Evolutionary conservation across 371 early-diverging fungal genomes (phyloP).

Genomic region (Choanephora cucurbitarum): DNA sequence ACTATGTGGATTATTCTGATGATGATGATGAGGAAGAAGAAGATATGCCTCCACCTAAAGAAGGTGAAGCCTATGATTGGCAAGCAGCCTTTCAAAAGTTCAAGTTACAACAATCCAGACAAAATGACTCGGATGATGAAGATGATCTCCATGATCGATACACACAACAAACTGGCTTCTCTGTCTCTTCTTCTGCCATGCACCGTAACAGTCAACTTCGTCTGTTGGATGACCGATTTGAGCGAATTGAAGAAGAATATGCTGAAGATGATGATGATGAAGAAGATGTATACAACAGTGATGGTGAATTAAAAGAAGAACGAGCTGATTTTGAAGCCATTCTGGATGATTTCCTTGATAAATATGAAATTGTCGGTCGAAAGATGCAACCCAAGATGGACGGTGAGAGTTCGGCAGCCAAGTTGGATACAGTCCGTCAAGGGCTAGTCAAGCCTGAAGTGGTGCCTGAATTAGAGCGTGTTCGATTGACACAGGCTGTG

Average conservation of each 20-base stretch:
- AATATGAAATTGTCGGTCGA: slow-evolving; percentile 79
- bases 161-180: slow-evolving; percentile 61
- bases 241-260: slow-evolving; percentile 79
- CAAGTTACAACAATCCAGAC: slow-evolving; percentile 45
- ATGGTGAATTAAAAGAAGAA: slow-evolving; percentile 37
- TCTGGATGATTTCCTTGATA: slow-evolving; percentile 88
- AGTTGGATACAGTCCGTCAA: slow-evolving; percentile 72
- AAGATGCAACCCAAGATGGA: slow-evolving; percentile 69
- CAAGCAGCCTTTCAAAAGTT: slow-evolving; percentile 72
- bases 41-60: slow-evolving; percentile 43
- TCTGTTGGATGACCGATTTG: slow-evolving; percentile 92
- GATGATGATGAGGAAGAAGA: slow-evolving; percentile 47
- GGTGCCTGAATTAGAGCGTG: slow-evolving; percentile 16
- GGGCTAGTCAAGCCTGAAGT: slow-evolving; percentile 39
- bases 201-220: slow-evolving; percentile 87
- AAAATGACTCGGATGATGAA: slow-evolving; percentile 31
- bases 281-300: slow-evolving; percentile 49
- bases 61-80: slow-evolving; percentile 58
- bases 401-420: slow-evolving; percentile 61
- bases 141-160: slow-evolving; percentile 47
- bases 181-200: slow-evolving; percentile 92
- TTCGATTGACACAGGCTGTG: slow-evolving; percentile 26
- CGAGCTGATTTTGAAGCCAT: slow-evolving; percentile 72
- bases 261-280: slow-evolving; percentile 70
- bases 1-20: slow-evolving; percentile 36